phyloP scores from a whole-genome alignment of 352 stramenopile genomes.

The Phytophthora lateralis region DNA sequence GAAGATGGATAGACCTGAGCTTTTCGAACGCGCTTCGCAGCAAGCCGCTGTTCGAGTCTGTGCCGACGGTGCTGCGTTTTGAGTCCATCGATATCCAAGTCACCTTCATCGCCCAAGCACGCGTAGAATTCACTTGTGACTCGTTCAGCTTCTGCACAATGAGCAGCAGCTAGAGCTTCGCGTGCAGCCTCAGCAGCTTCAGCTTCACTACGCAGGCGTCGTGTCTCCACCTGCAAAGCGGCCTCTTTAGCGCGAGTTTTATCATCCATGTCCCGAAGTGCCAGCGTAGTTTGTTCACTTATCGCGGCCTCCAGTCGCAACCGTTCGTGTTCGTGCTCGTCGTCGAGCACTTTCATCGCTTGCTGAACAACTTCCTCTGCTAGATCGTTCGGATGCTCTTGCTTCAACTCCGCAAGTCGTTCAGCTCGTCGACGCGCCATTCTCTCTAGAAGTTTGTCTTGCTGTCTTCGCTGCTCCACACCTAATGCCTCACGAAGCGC shows the following conservation, averaged over 20 bases:
- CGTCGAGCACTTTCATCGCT: constrained; percentile 13
- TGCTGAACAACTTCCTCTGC: constrained; percentile 13
- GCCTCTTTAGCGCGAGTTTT: constrained; percentile 23
- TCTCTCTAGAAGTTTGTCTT: constrained; percentile 42
- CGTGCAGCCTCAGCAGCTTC: constrained; percentile 36
- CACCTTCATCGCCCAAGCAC: constrained; percentile 12
- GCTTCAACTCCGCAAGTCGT: constrained; percentile 20
- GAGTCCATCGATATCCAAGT: constrained; percentile 21
- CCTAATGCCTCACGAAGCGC: constrained; percentile 27
- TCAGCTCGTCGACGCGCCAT: constrained; percentile 25
- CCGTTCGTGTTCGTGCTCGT: constrained; percentile 29
- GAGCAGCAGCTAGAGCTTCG: constrained; percentile 29
- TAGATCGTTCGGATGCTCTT: constrained; percentile 6
- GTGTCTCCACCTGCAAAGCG: constrained; percentile 19
- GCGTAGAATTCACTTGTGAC: constrained; percentile 34
- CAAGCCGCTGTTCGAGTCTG: constrained; percentile 32
- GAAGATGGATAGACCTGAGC: neutral
- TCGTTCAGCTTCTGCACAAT: constrained; percentile 34
- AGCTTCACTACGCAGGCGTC: constrained; percentile 14
- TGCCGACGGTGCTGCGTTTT: constrained; percentile 20
- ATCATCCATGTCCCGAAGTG: constrained; percentile 24
- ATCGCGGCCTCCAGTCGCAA: constrained; percentile 28
- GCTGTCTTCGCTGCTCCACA: constrained; percentile 38
- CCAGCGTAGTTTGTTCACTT: constrained; percentile 23
- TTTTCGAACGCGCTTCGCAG: constrained; percentile 17